Percentiles rank a stretch among this genome's conserved stretches.
These are phyloP conservation scores for Lodderomyces margitis DNA, from an alignment of 1,139 yeast species.

Conservation along the genomic window DNA sequence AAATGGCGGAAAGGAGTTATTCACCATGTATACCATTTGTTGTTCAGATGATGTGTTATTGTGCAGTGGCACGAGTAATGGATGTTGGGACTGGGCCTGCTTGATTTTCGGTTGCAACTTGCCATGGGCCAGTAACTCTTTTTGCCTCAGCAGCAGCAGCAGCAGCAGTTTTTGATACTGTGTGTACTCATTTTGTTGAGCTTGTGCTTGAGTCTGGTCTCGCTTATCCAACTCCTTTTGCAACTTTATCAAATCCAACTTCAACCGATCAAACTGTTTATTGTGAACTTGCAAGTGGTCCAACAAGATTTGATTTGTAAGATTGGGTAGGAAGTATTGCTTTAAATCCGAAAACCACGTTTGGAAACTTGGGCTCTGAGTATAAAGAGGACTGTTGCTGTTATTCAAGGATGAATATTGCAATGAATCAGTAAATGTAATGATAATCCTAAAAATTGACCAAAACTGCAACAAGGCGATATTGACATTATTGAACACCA, in stretches of 20 bases:
- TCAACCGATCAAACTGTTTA: constrained; percentile 14
- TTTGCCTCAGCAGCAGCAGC: background rate
- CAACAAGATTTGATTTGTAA: constrained; percentile 13
- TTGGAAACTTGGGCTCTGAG: constrained; percentile 9
- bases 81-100: background rate
- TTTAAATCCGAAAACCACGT: constrained; percentile 15
- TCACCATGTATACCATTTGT: background rate
- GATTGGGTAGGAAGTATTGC: constrained; percentile 14
- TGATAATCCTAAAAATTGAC: constrained; percentile 25
- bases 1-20: constrained; percentile 14
- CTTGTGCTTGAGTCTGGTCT: background rate
- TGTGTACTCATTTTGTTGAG: constrained; percentile 1
- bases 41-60: background rate
- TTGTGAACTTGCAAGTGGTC: constrained; percentile 14
- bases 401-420: constrained; percentile 13
- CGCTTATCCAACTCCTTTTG: constrained; percentile 10
- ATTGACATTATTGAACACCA: constrained; percentile 34
- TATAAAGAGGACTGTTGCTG: constrained; percentile 5
- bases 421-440: constrained; percentile 14
- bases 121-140: background rate
- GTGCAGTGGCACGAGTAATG: background rate
- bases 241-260: constrained; percentile 11
- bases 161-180: constrained; percentile 3
- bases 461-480: constrained; percentile 29
- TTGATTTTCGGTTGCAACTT: background rate